Conservation (phyloP, 2,329 filamentous ascomycete species). For the Colletotrichum sp. region DNA sequence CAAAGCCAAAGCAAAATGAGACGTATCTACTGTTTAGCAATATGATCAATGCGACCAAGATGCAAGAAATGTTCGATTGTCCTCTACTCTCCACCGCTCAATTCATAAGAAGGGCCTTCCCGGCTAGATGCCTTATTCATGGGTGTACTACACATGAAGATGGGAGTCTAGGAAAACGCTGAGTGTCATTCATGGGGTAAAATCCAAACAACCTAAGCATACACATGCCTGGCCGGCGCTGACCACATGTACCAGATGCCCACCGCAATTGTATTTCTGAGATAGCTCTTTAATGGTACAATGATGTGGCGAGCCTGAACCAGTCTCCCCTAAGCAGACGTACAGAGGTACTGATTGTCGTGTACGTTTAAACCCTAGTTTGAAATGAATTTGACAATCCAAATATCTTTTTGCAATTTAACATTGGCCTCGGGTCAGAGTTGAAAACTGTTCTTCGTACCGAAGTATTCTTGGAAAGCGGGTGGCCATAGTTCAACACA, state of each 20-base stretch:
- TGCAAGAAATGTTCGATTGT: background rate
- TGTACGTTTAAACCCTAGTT: background rate
- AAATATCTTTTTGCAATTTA: background rate
- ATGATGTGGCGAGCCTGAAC: background rate
- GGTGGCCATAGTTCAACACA: background rate
- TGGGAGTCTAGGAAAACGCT: background rate
- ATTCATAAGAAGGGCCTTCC: background rate
- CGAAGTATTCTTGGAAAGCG: background rate
- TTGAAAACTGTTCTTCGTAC: background rate
- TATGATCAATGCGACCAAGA: background rate
- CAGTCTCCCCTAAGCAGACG: background rate
- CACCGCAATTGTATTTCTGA: background rate
- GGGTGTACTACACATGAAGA: background rate
- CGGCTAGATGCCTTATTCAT: background rate
- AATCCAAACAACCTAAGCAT: too few relatives aligned
- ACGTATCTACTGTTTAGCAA: background rate
- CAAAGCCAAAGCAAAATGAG: background rate
- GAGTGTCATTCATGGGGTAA: background rate
- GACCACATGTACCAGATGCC: background rate
- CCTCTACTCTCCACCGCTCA: background rate
- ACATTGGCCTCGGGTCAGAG: background rate
- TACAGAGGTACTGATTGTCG: background rate
- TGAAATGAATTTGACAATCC: accelerated
- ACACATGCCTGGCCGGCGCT: background rate
- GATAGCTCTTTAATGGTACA: background rate